These are phyloP conservation scores for Psilocybe cubensis DNA, from an alignment of 768 basidiomycete species.

Conservation along the genomic window DNA sequence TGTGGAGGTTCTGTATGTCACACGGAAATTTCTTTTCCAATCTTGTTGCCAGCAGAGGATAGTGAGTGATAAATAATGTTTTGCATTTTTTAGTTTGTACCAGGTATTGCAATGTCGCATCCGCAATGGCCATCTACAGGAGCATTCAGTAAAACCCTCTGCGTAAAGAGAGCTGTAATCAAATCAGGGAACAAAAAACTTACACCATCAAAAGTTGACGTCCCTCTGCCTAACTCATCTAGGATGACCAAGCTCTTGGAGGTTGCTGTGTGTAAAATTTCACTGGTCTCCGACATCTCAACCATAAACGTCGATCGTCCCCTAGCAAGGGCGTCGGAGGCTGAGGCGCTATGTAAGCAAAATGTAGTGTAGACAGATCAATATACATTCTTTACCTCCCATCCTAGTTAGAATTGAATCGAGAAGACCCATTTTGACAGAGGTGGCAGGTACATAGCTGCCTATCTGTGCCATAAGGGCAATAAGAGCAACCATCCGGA, in stretches of 20 bases:
- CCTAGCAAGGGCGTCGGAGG: slow-evolving; percentile 84
- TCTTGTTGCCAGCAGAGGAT: slow-evolving; percentile 79
- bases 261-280: slow-evolving; percentile 81
- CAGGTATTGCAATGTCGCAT: slow-evolving; percentile 78
- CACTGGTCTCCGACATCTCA: slow-evolving; percentile 92
- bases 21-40: slow-evolving; percentile 61
- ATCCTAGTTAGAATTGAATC: slow-evolving; percentile 89
- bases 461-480: slow-evolving; percentile 91
- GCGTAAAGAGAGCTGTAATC: not conserved
- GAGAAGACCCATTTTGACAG: slow-evolving; percentile 75
- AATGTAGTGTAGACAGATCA: not conserved
- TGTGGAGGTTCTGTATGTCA: slow-evolving; percentile 79
- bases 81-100: slow-evolving; percentile 61
- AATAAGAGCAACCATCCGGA: slow-evolving; percentile 79
- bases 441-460: slow-evolving; percentile 84
- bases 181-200: no score
- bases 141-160: slow-evolving; percentile 1
- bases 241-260: slow-evolving; percentile 82
- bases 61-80: slow-evolving; percentile 95
- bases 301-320: slow-evolving; percentile 98
- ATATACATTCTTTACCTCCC: slow-evolving; percentile 58
- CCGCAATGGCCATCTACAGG: slow-evolving; percentile 81
- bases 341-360: slow-evolving; percentile 37
- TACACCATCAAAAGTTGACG: slow-evolving; percentile 90
- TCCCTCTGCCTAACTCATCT: slow-evolving; percentile 90